Evolutionary conservation across 208 protist genomes (phyloP).

Genomic region (Trypanosoma caninum): DNA sequence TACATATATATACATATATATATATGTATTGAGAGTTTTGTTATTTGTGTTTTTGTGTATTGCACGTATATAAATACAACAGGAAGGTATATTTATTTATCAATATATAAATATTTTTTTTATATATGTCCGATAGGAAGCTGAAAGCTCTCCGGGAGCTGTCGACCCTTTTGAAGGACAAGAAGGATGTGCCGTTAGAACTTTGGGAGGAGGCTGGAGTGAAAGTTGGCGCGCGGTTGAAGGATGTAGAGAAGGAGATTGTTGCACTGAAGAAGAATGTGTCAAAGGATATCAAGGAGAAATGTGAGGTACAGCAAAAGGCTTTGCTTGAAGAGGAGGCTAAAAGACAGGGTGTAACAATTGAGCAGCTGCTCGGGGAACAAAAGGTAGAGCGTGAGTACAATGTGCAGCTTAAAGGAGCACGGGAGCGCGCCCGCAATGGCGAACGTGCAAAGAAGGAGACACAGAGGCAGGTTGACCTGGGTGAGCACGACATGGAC

Average conservation of each 20-base stretch:
- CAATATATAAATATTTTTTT: neutral
- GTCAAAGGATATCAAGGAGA: conserved; percentile 52
- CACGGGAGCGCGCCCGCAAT: conserved; percentile 23
- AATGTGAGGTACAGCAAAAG: conserved; percentile 50
- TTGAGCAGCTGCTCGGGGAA: conserved; percentile 49
- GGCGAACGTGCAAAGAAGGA: conserved; percentile 44
- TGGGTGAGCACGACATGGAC: conserved; percentile 35
- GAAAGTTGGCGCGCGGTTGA: conserved; percentile 77
- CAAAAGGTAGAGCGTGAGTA: conserved; percentile 29
- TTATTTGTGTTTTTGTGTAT: neutral
- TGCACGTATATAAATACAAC: too few species aligned
- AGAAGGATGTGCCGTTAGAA: conserved; percentile 45
- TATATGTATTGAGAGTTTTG: neutral
- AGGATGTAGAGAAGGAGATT: conserved; percentile 92
- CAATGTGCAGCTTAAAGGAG: conserved; percentile 30
- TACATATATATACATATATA: neutral
- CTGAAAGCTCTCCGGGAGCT: conserved; percentile 63
- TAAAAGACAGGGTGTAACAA: conserved; percentile 42
- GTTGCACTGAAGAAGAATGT: conserved; percentile 60
- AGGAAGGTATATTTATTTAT: too few species aligned
- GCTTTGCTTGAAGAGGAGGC: conserved; percentile 58
- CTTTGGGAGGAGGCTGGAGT: conserved; percentile 57
- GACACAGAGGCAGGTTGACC: conserved; percentile 17
- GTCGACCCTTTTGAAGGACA: conserved; percentile 58
- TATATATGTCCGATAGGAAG: conserved; percentile 29